phyloP scores from a whole-genome alignment of 2,329 filamentous ascomycete genomes.

The Didymosphaeria variabile region DNA sequence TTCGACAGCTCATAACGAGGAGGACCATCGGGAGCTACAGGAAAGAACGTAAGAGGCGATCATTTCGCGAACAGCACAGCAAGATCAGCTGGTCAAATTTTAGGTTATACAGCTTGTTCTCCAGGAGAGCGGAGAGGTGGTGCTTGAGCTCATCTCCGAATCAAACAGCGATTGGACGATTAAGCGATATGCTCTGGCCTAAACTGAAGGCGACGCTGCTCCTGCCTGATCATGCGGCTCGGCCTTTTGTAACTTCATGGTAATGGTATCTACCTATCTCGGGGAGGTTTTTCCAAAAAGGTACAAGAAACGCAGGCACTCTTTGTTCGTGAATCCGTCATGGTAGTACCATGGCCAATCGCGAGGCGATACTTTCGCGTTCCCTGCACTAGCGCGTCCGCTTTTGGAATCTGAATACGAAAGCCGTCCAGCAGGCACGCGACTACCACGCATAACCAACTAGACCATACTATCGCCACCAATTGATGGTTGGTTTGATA shows the following conservation, averaged over 20 bases:
- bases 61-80: no score
- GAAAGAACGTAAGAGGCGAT: no score
- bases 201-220: not conserved
- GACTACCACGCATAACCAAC: constrained; percentile 4
- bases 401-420: constrained; percentile 20
- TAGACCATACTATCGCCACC: constrained; percentile 1
- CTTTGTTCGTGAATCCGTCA: not conserved
- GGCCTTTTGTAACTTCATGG: no score
- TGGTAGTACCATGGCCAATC: constrained; percentile 11
- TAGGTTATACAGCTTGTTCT: no score
- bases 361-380: constrained; percentile 11
- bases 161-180: not conserved
- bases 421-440: not conserved
- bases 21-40: no score
- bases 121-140: not conserved
- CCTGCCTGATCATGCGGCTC: not conserved
- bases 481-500: constrained; percentile 1
- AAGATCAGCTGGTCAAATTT: no score
- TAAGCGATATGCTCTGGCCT: not conserved
- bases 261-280: not conserved
- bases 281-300: constrained; percentile 10
- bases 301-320: constrained; percentile 6
- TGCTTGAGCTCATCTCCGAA: not conserved
- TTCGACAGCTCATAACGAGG: no score
- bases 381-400: constrained; percentile 6